A percentile compares a stretch with the other conserved stretches of the same genome.
These are phyloP conservation scores for Amanita polypyramis DNA, from an alignment of 768 basidiomycete species.

Conservation along the genomic window DNA sequence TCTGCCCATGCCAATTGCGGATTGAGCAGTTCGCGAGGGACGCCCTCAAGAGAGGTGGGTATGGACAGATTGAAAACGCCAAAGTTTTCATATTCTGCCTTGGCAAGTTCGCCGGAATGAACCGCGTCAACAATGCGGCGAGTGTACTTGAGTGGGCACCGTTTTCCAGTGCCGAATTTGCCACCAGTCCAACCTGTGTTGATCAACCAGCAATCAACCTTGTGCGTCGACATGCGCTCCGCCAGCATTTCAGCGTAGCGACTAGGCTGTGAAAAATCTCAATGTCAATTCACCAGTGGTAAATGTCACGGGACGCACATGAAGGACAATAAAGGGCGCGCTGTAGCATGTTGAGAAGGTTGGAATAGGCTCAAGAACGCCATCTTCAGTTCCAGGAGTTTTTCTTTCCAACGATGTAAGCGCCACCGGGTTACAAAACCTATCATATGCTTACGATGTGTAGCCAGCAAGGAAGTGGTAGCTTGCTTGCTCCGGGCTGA, in stretches of 20 bases:
- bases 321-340: constrained; percentile 98
- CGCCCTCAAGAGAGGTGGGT: constrained; percentile 74
- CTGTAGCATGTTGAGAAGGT: constrained; percentile 99
- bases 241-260: constrained; percentile 98
- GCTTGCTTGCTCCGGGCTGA: constrained; percentile 89
- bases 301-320: constrained; percentile 35
- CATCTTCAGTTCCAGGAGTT: constrained; percentile 98
- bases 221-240: constrained; percentile 80
- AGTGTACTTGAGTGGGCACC: constrained; percentile 94
- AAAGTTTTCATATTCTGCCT: constrained; percentile 81
- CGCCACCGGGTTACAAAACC: not conserved
- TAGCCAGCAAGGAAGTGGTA: constrained; percentile 98
- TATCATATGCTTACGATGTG: constrained; percentile 52
- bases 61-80: constrained; percentile 75
- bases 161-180: constrained; percentile 84
- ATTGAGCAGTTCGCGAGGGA: constrained; percentile 87
- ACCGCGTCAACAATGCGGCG: constrained; percentile 96
- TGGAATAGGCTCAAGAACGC: constrained; percentile 94
- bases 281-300: constrained; percentile 1
- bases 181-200: constrained; percentile 98
- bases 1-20: constrained; percentile 81
- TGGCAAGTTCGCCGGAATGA: constrained; percentile 84
- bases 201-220: constrained; percentile 95
- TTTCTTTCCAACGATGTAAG: constrained; percentile 40
- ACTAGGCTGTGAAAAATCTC: constrained; percentile 44